phyloP scores from a whole-genome alignment of 176 grass and related monocot species.

The Carex scoparia region DNA sequence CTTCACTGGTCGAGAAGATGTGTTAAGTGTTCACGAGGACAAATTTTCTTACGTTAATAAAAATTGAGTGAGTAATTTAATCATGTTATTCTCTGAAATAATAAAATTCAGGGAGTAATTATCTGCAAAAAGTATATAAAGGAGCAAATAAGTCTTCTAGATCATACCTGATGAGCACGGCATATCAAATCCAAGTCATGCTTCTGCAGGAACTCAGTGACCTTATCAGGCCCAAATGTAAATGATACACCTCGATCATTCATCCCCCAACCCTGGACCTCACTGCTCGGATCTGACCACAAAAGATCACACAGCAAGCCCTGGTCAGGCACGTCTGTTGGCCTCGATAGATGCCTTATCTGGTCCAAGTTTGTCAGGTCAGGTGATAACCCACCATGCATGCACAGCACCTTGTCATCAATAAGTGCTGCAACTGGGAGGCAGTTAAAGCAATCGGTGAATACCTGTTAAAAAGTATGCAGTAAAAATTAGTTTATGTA shows the following conservation, averaged over 20 bases:
- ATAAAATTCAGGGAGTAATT: background rate
- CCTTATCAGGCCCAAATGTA: constrained; percentile 34
- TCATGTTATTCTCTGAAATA: background rate
- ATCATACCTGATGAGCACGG: constrained; percentile 35
- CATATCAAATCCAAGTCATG: constrained; percentile 35
- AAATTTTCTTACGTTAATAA: background rate
- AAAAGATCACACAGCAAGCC: constrained; percentile 33
- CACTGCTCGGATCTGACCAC: constrained; percentile 29
- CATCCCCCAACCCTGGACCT: constrained; percentile 27
- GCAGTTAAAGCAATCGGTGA: constrained; percentile 36
- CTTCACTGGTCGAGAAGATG: background rate
- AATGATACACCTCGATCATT: constrained; percentile 33
- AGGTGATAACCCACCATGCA: constrained; percentile 33
- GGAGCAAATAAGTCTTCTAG: background rate
- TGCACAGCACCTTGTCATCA: constrained; percentile 35
- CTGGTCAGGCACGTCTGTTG: constrained; percentile 33
- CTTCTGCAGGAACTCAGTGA: constrained; percentile 28
- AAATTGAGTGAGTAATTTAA: background rate
- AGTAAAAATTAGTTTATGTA: background rate
- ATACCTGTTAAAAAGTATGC: constrained; percentile 2
- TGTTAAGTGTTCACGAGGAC: background rate
- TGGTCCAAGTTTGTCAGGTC: constrained; percentile 32
- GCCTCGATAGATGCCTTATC: constrained; percentile 22
- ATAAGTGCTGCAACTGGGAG: constrained; percentile 34
- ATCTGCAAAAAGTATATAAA: background rate